Conservation (phyloP, 305 asterid genomes). For the Fraxinus baroniana region DNA sequence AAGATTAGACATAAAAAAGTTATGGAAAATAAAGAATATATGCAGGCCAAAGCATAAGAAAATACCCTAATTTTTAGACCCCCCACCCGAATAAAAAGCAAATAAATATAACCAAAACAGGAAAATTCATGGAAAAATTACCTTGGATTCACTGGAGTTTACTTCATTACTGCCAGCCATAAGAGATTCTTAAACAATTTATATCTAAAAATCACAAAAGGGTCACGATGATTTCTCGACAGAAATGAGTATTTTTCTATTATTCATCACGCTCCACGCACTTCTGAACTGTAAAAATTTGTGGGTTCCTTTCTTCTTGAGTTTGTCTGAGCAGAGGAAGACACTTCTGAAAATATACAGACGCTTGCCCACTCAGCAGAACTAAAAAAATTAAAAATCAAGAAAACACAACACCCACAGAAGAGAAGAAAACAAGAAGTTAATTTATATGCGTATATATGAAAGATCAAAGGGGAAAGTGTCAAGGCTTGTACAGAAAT, state of each 20-base stretch:
- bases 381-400: constrained; percentile 27
- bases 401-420: constrained; percentile 10
- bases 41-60: neutral
- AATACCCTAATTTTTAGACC: constrained; percentile 10
- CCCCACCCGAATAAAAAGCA: neutral
- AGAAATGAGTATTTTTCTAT: constrained; percentile 16
- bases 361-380: constrained; percentile 33
- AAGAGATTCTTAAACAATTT: constrained; percentile 12
- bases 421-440: constrained; percentile 24
- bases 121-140: constrained; percentile 19
- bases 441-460: neutral
- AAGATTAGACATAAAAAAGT: constrained; percentile 1
- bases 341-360: constrained; percentile 38
- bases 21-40: neutral
- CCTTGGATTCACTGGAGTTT: constrained; percentile 78
- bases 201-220: neutral
- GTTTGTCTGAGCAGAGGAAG: constrained; percentile 39
- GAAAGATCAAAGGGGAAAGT: constrained; percentile 27
- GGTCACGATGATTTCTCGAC: constrained; percentile 31
- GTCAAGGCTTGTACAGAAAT: constrained; percentile 39
- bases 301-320: constrained; percentile 24
- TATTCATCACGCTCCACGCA: constrained; percentile 27
- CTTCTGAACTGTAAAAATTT: constrained; percentile 14
- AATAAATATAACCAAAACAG: neutral
- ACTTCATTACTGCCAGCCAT: constrained; percentile 91